These are phyloP conservation scores for Ampelomyces quisqualis DNA, from an alignment of 2,329 filamentous ascomycete species.

Conservation along the genomic window DNA sequence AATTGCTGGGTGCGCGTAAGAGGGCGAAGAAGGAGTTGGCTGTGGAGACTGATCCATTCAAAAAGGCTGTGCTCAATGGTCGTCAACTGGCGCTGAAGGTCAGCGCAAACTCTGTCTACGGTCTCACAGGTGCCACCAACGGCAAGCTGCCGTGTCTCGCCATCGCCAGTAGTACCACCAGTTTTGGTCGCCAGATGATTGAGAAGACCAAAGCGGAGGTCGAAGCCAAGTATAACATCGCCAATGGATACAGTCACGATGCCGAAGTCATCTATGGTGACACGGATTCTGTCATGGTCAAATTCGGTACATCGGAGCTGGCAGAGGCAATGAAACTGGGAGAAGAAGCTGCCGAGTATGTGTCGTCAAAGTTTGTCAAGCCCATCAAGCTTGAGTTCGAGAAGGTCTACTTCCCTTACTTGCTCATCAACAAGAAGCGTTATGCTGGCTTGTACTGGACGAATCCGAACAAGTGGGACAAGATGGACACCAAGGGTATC, in stretches of 20 bases:
- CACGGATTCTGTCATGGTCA: constrained; percentile 99
- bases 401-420: constrained; percentile 97
- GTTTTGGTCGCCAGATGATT: constrained; percentile 98
- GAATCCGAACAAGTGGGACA: constrained; percentile 90
- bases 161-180: constrained; percentile 95
- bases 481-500: constrained; percentile 99
- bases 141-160: constrained; percentile 93
- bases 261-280: constrained; percentile 98
- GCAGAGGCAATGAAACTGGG: constrained; percentile 90
- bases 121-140: constrained; percentile 91
- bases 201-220: constrained; percentile 97
- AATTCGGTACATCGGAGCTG: constrained; percentile 88
- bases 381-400: constrained; percentile 99
- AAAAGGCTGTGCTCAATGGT: constrained; percentile 96
- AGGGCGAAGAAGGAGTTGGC: constrained; percentile 89
- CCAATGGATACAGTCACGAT: constrained; percentile 91
- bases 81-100: constrained; percentile 94
- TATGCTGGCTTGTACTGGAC: constrained; percentile 99
- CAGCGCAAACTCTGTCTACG: constrained; percentile 97
- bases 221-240: constrained; percentile 82
- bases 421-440: constrained; percentile 99
- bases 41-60: constrained; percentile 90
- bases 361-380: constrained; percentile 89
- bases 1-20: constrained; percentile 87
- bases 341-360: constrained; percentile 84